phyloP scores from a whole-genome alignment of 2,329 filamentous ascomycete genomes.

The Sclerotiophoma versabilis region DNA sequence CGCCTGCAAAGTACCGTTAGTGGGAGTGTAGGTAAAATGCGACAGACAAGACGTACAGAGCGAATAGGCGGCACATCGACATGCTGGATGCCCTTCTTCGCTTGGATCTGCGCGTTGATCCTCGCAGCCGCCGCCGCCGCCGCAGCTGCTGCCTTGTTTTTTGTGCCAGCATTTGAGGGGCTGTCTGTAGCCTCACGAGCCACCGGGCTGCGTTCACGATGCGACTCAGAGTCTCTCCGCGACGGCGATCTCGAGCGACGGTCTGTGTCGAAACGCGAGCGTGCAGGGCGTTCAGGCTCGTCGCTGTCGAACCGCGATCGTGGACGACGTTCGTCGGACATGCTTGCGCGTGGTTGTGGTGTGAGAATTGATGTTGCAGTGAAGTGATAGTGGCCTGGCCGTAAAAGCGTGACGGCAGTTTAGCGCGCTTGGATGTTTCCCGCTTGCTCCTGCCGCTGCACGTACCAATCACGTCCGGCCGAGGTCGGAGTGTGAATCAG shows the following conservation, averaged over 20 bases:
- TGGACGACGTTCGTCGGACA: slow-evolving; percentile 85
- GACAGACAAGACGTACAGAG: slow-evolving; percentile 54
- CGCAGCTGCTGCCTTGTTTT: slow-evolving; percentile 73
- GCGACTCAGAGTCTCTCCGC: slow-evolving; percentile 67
- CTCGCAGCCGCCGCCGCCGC: slow-evolving; percentile 77
- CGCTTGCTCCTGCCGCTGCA: slow-evolving; percentile 4
- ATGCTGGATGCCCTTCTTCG: slow-evolving; percentile 86
- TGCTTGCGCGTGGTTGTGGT: slow-evolving; percentile 44
- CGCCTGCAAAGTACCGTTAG: slow-evolving; percentile 44
- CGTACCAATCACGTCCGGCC: slow-evolving; percentile 7
- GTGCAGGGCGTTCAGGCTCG: slow-evolving; percentile 68
- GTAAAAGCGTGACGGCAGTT: not conserved
- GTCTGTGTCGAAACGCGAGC: slow-evolving; percentile 76
- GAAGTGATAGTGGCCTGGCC: not conserved
- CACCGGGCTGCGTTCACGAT: slow-evolving; percentile 83
- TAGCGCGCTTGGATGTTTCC: not conserved
- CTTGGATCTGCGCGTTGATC: slow-evolving; percentile 57
- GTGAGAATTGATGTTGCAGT: slow-evolving; percentile 1
- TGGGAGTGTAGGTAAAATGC: not conserved
- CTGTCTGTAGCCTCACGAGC: slow-evolving; percentile 57
- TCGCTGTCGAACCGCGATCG: slow-evolving; percentile 95
- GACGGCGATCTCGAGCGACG: slow-evolving; percentile 76
- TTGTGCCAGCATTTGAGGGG: slow-evolving; percentile 55
- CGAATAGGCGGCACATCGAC: slow-evolving; percentile 85
- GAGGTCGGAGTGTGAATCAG: slow-evolving; percentile 14